A percentile compares a stretch with the other conserved stretches of the same genome.
Conservation (phyloP, 768 basidiomycete genomes). For the Tubosaeta sp. region DNA sequence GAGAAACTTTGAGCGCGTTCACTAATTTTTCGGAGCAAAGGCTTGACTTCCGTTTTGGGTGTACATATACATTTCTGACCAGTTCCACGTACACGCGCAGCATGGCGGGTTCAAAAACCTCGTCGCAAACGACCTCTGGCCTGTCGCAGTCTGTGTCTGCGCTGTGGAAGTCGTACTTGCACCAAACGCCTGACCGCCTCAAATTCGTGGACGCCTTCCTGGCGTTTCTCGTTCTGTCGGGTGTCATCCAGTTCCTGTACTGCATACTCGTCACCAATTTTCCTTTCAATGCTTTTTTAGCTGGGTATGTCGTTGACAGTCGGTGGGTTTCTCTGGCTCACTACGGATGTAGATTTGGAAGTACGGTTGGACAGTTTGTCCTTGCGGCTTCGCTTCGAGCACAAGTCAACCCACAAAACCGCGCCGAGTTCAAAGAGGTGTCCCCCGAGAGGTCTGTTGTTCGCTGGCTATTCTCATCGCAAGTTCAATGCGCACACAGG, state of each 20-base stretch:
- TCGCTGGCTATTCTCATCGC: neutral
- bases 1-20: neutral
- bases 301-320: conserved; percentile 61
- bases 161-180: conserved; percentile 74
- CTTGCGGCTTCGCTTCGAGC: conserved; percentile 86
- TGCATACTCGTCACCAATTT: conserved; percentile 88
- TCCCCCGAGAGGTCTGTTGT: conserved; percentile 83
- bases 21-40: conserved; percentile 6
- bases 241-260: conserved; percentile 87
- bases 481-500: conserved; percentile 38
- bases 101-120: conserved; percentile 38
- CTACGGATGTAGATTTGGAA: conserved; percentile 66
- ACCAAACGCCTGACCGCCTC: conserved; percentile 75
- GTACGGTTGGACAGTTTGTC: conserved; percentile 96
- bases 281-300: conserved; percentile 96
- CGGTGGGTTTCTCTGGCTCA: conserved; percentile 1
- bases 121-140: conserved; percentile 15
- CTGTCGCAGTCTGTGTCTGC: conserved; percentile 40
- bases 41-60: conserved; percentile 14
- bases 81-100: conserved; percentile 20
- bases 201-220: conserved; percentile 95
- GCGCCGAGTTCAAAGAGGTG: conserved; percentile 78
- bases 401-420: conserved; percentile 88
- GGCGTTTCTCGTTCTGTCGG: conserved; percentile 86
- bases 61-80: neutral